Conservation (phyloP, 2,329 filamentous ascomycete species). For the Talaromyces rugulosus region DNA sequence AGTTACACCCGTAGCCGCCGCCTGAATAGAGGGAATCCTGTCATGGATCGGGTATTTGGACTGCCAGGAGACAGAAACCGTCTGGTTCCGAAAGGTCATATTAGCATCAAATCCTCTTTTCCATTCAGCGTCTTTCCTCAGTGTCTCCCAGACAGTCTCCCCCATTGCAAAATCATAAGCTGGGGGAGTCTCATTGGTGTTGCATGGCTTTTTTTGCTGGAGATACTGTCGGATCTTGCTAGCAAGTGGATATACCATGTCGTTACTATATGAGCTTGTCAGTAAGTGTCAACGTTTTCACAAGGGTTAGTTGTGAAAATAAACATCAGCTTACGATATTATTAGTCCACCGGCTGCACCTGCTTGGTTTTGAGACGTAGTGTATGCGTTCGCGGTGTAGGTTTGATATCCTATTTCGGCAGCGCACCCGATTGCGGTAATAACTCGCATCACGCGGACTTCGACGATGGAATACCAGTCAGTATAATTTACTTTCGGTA, state of each 20-base stretch:
- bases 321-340: slow-evolving; percentile 16
- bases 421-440: slow-evolving; percentile 16
- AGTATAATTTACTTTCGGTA: not conserved
- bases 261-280: slow-evolving; percentile 14
- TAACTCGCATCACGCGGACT: slow-evolving; percentile 18
- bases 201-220: slow-evolving; percentile 9
- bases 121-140: slow-evolving; percentile 16
- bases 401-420: slow-evolving; percentile 16
- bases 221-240: slow-evolving; percentile 16
- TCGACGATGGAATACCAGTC: not conserved
- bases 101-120: slow-evolving; percentile 19
- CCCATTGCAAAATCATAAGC: not conserved
- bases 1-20: not conserved
- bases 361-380: slow-evolving; percentile 15
- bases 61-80: not conserved
- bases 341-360: slow-evolving; percentile 17
- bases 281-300: slow-evolving; percentile 12
- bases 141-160: slow-evolving; percentile 16
- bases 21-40: not conserved
- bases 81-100: slow-evolving; percentile 13
- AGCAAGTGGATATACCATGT: slow-evolving; percentile 12
- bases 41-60: not conserved
- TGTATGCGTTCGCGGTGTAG: slow-evolving; percentile 17
- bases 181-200: not conserved
- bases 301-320: too few relatives aligned